phyloP scores from a whole-genome alignment of 2,329 filamentous ascomycete species.

The Pochonia chlamydosporia region DNA sequence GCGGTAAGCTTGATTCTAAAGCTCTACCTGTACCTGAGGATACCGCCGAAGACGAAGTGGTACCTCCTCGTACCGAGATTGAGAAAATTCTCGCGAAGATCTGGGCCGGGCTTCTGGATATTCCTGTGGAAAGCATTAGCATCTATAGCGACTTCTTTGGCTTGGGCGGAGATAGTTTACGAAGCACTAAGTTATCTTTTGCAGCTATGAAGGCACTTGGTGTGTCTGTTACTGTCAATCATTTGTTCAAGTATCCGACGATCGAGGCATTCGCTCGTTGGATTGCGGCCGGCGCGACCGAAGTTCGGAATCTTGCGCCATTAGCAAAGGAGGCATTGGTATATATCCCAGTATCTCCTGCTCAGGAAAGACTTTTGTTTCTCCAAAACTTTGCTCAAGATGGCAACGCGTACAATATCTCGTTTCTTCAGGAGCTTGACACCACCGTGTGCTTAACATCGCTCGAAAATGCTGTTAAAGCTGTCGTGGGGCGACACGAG shows the following conservation, averaged over 20 bases:
- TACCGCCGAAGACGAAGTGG: no score
- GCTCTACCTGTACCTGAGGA: no score
- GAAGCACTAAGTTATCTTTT: neutral
- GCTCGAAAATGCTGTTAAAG: neutral
- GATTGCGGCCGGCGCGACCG: neutral
- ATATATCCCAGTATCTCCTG: neutral
- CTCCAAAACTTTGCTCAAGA: neutral
- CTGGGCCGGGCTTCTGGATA: neutral
- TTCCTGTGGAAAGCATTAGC: conserved; percentile 4
- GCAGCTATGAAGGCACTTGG: neutral
- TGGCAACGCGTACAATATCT: neutral
- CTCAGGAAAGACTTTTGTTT: neutral
- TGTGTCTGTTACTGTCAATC: neutral
- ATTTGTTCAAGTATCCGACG: neutral
- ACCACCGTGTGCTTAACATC: neutral
- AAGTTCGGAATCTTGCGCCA: neutral
- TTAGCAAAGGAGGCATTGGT: neutral
- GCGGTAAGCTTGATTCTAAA: no score
- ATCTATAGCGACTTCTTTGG: neutral
- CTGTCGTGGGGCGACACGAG: neutral
- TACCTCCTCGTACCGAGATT: no score
- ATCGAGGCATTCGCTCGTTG: conserved; percentile 2
- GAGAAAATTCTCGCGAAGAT: neutral
- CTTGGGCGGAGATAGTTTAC: neutral
- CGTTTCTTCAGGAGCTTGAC: neutral